These are phyloP conservation scores for Zasmidium angulare DNA, from an alignment of 2,329 filamentous ascomycete species.

Conservation along the genomic window DNA sequence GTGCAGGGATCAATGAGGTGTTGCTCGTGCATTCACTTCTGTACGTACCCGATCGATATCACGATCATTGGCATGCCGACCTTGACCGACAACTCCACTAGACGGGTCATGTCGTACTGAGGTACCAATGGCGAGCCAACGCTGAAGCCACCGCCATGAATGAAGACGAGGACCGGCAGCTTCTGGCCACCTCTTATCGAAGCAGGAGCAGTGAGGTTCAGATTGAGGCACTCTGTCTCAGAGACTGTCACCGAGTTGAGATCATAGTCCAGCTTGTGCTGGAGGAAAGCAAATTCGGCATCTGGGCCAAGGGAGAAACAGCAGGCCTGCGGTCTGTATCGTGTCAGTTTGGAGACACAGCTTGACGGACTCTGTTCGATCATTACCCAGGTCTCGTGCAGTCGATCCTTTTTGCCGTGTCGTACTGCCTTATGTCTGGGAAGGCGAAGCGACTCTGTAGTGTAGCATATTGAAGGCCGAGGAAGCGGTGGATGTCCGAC, in stretches of 20 bases:
- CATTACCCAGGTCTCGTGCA: slow-evolving; percentile 38
- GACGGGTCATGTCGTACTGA: slow-evolving; percentile 48
- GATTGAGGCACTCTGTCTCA: slow-evolving; percentile 52
- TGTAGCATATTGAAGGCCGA: slow-evolving; percentile 41
- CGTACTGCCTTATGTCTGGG: slow-evolving; percentile 33
- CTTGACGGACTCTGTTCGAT: not conserved
- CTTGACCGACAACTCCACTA: slow-evolving; percentile 48
- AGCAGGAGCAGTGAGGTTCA: slow-evolving; percentile 52
- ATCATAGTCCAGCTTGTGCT: slow-evolving; percentile 45
- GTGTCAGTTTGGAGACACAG: not conserved
- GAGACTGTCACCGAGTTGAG: slow-evolving; percentile 39
- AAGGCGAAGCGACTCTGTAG: slow-evolving; percentile 39
- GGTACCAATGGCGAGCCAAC: slow-evolving; percentile 50
- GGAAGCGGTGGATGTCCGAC: slow-evolving; percentile 34
- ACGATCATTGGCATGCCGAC: slow-evolving; percentile 49
- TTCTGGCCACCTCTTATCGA: slow-evolving; percentile 22
- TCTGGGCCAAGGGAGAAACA: slow-evolving; percentile 44
- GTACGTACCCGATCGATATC: slow-evolving; percentile 33
- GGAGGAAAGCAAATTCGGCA: slow-evolving; percentile 47
- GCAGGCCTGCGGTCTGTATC: slow-evolving; percentile 39
- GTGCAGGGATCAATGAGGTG: too few species aligned
- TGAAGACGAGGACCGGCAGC: slow-evolving; percentile 54
- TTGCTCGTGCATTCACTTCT: not conserved
- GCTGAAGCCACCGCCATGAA: slow-evolving; percentile 54
- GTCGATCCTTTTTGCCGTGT: slow-evolving; percentile 28